Evolutionary conservation across 176 grass and related monocot species (phyloP).

Genomic region (Zizania latifolia): DNA sequence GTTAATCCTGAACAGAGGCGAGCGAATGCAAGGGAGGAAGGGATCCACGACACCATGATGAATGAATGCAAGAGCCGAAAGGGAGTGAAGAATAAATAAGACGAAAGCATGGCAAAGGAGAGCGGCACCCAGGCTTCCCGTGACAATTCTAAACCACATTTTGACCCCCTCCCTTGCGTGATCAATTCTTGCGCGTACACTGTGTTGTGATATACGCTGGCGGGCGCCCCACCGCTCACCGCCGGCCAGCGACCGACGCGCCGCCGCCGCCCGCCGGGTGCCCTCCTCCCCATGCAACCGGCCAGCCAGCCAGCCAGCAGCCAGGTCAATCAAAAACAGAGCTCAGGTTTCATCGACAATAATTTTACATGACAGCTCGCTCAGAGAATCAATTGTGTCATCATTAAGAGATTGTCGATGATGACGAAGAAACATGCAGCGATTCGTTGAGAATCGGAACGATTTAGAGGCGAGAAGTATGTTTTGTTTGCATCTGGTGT

Average conservation of each 20-base stretch:
- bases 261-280: not conserved
- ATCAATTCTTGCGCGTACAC: conserved; percentile 11
- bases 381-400: too few relatives aligned
- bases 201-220: not conserved
- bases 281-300: conserved; percentile 25
- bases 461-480: too few relatives aligned
- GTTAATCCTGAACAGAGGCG: too few relatives aligned
- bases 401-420: too few relatives aligned
- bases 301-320: too few relatives aligned
- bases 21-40: not conserved
- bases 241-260: conserved; percentile 5
- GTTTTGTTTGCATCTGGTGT: not conserved
- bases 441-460: too few relatives aligned
- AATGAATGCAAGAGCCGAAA: conserved; percentile 41
- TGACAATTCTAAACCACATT: conserved; percentile 42
- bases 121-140: conserved; percentile 47
- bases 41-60: not conserved
- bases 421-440: too few relatives aligned
- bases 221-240: conserved; percentile 27
- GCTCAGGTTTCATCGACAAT: too few relatives aligned
- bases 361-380: too few relatives aligned
- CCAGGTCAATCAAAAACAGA: too few relatives aligned
- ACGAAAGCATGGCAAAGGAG: conserved; percentile 9
- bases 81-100: conserved; percentile 38
- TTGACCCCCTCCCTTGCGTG: not conserved